Evolutionary conservation across 2,329 filamentous ascomycete genomes (phyloP), one percentile per base, ranked within the genome.

Genomic region (Alternaria dauci): DNA sequence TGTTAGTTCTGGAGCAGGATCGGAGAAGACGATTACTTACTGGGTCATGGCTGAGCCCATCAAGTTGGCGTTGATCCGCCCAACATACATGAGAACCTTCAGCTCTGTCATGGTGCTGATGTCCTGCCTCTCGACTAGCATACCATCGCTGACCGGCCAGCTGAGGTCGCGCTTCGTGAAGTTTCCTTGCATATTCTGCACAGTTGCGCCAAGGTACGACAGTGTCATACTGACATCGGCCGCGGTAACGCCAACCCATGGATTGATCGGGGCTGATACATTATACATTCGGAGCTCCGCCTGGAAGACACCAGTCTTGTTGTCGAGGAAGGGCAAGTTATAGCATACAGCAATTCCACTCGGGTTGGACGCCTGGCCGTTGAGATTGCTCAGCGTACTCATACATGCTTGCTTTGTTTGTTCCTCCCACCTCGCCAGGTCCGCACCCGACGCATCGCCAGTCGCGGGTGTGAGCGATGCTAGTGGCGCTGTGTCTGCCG

Each of bases 261-360:
- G 78, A 20, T 79, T 77, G 11, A 76, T 83, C 0, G 91, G 84
- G 0, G 84, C 78, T 6, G 87, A 88, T 47, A 94, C 80, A 76
- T 89, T 88, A 80, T 88, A 95, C 61, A 95, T 81, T 55, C 91
- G 85, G 52, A 95, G 78, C 74, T 95, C 92, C 30, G 91, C 91
- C 77, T 91, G 86, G 75, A 95, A 95, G 16, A 88, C 81, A 30
- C 91, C 91, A 0, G 86, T 88, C 5, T 78, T 78, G 68, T 86
- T 87, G 79, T 94, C 86, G 58, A 93, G 84, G 39, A 86, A 87
- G 0, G 89, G 88, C 25, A 96, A 79, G 75, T 95, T 96, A 81
- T 94, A 95, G 84, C 92, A 96, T 48, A 92, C 87, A 59, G 89
- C 90, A 48, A 92, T 86, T 52, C 92, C 92, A 9, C 91, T 90